phyloP scores from a whole-genome alignment of 805 yeast species.

The Yamadazyma phyllophila region DNA sequence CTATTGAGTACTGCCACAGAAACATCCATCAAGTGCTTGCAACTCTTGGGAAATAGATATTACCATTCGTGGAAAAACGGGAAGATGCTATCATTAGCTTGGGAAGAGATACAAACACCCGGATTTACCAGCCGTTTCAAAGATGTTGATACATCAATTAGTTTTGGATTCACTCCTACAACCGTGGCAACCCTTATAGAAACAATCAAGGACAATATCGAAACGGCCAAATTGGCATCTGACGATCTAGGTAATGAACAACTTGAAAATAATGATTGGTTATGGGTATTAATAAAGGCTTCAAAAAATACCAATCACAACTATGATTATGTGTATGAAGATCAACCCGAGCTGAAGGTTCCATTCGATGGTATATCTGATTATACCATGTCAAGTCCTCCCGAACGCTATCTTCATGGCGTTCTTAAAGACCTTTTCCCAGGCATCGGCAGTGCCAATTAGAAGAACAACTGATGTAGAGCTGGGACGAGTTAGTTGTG shows the following conservation, averaged over 20 bases:
- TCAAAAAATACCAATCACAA: slow-evolving; percentile 2
- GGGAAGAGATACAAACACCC: slow-evolving; percentile 25
- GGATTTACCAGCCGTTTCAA: background rate
- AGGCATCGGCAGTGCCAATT: background rate
- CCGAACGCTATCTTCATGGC: slow-evolving; percentile 7
- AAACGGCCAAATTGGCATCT: background rate
- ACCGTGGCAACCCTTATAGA: background rate
- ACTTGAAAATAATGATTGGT: slow-evolving; percentile 9
- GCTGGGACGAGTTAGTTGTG: too few species aligned
- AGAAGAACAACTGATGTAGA: too few species aligned
- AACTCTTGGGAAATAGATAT: slow-evolving; percentile 49
- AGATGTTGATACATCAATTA: background rate
- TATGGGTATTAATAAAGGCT: slow-evolving; percentile 13
- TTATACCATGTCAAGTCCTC: background rate
- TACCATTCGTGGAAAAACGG: slow-evolving; percentile 65
- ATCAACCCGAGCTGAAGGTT: background rate
- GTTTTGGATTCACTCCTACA: slow-evolving; percentile 7
- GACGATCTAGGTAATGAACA: background rate
- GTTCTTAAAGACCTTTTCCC: slow-evolving; percentile 12
- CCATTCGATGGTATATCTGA: background rate
- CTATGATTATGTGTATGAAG: background rate
- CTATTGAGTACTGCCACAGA: slow-evolving; percentile 19
- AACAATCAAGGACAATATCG: background rate
- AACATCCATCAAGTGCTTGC: slow-evolving; percentile 6
- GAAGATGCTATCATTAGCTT: slow-evolving; percentile 48